Evolutionary conservation across 805 yeast species (phyloP), one percentile per base, ranked within the genome.

Genomic region (Candida hispaniensis): DNA sequence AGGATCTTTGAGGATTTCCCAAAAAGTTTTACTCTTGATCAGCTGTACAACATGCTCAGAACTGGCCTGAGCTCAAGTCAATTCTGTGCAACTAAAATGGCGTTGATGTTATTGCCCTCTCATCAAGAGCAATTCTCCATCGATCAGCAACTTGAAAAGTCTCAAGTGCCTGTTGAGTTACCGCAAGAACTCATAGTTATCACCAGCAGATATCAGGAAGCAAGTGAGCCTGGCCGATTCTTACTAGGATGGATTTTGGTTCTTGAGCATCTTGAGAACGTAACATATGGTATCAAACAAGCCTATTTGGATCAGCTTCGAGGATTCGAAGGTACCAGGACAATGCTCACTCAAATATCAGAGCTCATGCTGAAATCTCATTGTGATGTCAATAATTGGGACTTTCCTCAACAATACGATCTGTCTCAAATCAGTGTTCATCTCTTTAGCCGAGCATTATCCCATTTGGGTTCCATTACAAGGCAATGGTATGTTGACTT

Each of bases 401-500:
- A 80, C 14, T 32, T 32, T 18, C 36, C 36, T 18, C 23, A 32
- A 23, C 12, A 21, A n/a, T 25, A 16, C 11, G 22, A 32, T 18
- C 13, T 17, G 9, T 6, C 36, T 13, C 75, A 59, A 72, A 39
- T 85, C 93, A 93, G 59, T 57, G 42, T 58, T 81, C 36, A 53
- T 32, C 2, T 67, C 78, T 3, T 51, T 63, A 11, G 69, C 68
- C 2, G 78, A 75, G 47, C 54, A 56, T 9, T 86, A 94, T 94
- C 26, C 5, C 38, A 34, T 19, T 26, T 34, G 5, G 30, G 30
- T 6, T 32, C 36, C 14, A 32, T 32, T 18, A 32, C 36, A 5
- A 17, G 36, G 4, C 36, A 20, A 11, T 32, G 51, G 51, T 85
- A 66, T 58, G 61, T 70, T 36, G 71, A 70, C 11, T 63, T 83